Evolutionary conservation across 2,329 filamentous ascomycete species (phyloP).

Genomic region (Pseudofabraea citricarpa): DNA sequence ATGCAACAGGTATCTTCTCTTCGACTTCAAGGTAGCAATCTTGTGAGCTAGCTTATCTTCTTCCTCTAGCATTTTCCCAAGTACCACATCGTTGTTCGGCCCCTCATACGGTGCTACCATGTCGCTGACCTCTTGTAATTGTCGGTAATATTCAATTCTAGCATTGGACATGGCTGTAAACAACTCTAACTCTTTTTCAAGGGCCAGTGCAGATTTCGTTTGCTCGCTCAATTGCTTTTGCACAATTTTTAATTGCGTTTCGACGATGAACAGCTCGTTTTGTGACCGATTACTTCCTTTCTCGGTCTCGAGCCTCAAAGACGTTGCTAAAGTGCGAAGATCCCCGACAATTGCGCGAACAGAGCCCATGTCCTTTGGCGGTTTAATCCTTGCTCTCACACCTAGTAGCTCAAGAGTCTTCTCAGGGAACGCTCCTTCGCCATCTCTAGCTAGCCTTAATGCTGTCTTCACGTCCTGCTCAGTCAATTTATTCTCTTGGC

Average conservation of each 20-base stretch:
- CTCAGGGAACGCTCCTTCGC: slow-evolving; percentile 67
- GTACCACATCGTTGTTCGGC: slow-evolving; percentile 15
- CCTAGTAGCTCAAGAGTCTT: slow-evolving; percentile 48
- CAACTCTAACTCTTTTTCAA: slow-evolving; percentile 68
- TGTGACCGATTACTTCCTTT: slow-evolving; percentile 49
- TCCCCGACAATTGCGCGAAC: slow-evolving; percentile 67
- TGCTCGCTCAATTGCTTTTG: slow-evolving; percentile 50
- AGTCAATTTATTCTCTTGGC: slow-evolving; percentile 70
- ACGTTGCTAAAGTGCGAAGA: slow-evolving; percentile 57
- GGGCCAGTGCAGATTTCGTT: slow-evolving; percentile 38
- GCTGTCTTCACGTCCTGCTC: slow-evolving; percentile 66
- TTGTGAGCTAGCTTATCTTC: slow-evolving; percentile 51
- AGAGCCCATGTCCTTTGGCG: slow-evolving; percentile 50
- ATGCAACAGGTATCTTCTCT: slow-evolving; percentile 64
- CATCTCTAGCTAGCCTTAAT: slow-evolving; percentile 53
- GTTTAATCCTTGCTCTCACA: slow-evolving; percentile 42
- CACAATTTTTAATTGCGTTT: slow-evolving; percentile 55
- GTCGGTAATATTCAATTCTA: slow-evolving; percentile 83
- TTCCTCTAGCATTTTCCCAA: slow-evolving; percentile 49
- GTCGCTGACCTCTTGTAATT: slow-evolving; percentile 88
- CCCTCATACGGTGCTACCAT: slow-evolving; percentile 73
- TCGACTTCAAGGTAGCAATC: slow-evolving; percentile 61
- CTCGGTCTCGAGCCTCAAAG: slow-evolving; percentile 53
- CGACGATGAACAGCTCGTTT: slow-evolving; percentile 61
- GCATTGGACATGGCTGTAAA: slow-evolving; percentile 79